These are phyloP conservation scores for Yarrowia divulgata DNA, from an alignment of 805 yeast genomes.

Conservation along the genomic window DNA sequence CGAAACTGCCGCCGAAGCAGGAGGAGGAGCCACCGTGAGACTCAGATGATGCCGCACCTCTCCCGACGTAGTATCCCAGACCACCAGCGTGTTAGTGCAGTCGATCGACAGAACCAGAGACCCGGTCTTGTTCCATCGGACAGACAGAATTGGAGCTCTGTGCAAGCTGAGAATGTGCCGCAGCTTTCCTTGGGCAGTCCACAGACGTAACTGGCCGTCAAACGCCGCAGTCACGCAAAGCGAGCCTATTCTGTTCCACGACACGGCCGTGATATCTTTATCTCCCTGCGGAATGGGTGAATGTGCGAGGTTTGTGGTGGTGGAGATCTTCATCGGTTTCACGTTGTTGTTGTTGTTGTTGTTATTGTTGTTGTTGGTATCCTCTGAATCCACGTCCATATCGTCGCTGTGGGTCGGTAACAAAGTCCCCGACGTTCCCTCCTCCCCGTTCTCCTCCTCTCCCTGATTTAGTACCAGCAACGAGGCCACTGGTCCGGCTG, in stretches of 20 bases:
- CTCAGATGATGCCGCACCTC: constrained; percentile 48
- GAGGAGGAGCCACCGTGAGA: constrained; percentile 39
- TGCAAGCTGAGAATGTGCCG: constrained; percentile 61
- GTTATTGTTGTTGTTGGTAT: neutral
- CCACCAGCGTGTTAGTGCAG: constrained; percentile 57
- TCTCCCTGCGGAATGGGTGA: constrained; percentile 42
- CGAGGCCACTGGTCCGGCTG: constrained; percentile 18
- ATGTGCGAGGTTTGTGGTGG: constrained; percentile 29
- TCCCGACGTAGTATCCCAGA: constrained; percentile 74
- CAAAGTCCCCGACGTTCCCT: neutral
- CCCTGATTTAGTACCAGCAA: constrained; percentile 1
- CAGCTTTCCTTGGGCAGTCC: constrained; percentile 75
- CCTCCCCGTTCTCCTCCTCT: neutral
- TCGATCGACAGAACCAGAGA: constrained; percentile 67
- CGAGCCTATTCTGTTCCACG: constrained; percentile 76
- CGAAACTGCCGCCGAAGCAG: constrained; percentile 29
- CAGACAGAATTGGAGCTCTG: constrained; percentile 60
- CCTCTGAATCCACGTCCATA: constrained; percentile 22
- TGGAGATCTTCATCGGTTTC: neutral
- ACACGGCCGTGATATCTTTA: constrained; percentile 45
- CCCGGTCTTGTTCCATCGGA: constrained; percentile 69
- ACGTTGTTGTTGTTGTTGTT: neutral
- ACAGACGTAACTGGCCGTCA: constrained; percentile 78
- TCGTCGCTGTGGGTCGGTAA: constrained; percentile 13
- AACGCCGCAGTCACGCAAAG: constrained; percentile 67